Base-by-base conservation (phyloP, 768 basidiomycete genomes). In the Termitomyces sp. region DNA sequence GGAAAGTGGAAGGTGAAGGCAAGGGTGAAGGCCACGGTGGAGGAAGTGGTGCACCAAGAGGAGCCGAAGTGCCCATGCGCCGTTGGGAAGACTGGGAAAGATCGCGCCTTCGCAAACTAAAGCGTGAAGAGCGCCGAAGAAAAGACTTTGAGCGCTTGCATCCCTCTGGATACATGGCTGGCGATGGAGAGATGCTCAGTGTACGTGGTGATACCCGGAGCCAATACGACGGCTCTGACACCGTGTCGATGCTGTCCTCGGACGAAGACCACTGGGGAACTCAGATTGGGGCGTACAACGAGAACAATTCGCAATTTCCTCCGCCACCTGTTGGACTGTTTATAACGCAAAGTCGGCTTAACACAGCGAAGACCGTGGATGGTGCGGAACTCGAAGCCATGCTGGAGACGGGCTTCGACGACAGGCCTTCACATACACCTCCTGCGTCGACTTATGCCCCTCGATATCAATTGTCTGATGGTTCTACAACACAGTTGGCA, bases 41-140 rank as follows among this genome's bases (percentile, higher is more conserved):
- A 14, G 87, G 84, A 14, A 81, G 79, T 17, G 80, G 79, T 25
- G 72, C 73, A 6, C 68, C 76, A 45, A 77, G 77, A 52, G 83
- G 81, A 5, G 71, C 78, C 42, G 83, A 82, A 0, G 84, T 98
- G n/a, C 94, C 97, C 0, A 74, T 98, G 68, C 85, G 96, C n/a
- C 82, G 96, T 49, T 99, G 97, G 97, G 97, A 98, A 73, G 96
- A 99, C 65, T 99, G 96, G 97, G 97, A 99, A 68, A 85, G 95
- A 23, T 96, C 94, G 25, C 82, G 97, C 43, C 78, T 98, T 46
- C 88, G 96, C 50, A 98, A 98, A 73, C 60, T 96, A 32, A 85
- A 83, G 59, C 86, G 97, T 2, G 95, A 97, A 66, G 92, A 94
- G 64, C 81, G 87, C 62, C 78, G 93, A 56, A 75, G 88, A 57